Evolutionary conservation across 192 early-diverging fungal genomes (phyloP).

Genomic region (Lunasporangiospora selenospora): DNA sequence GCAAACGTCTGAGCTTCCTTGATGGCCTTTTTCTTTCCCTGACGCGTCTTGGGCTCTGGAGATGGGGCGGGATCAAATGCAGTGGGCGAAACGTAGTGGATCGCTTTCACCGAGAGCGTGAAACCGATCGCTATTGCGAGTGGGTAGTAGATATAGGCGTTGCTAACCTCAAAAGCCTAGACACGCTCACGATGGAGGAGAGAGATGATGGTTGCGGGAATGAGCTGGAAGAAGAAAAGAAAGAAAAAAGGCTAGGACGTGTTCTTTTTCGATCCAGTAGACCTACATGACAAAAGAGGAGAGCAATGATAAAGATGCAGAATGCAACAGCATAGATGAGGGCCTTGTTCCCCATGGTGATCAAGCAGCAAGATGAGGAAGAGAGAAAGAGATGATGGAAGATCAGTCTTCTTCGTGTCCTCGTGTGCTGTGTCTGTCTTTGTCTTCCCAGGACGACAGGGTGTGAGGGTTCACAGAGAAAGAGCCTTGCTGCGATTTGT

Average conservation of each 20-base stretch:
- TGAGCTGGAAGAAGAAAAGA: too few species aligned
- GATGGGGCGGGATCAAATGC: slow-evolving; percentile 35
- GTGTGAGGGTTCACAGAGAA: too few species aligned
- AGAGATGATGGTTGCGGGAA: not conserved
- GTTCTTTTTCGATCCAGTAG: not conserved
- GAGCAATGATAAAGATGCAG: slow-evolving; percentile 24
- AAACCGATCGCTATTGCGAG: slow-evolving; percentile 25
- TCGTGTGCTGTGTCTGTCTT: too few species aligned
- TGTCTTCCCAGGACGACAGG: too few species aligned
- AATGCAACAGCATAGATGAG: slow-evolving; percentile 20
- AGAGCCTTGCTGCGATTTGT: too few species aligned
- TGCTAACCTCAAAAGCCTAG: slow-evolving; percentile 33
- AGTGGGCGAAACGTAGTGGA: slow-evolving; percentile 24
- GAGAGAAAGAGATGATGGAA: not conserved
- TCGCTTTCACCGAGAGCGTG: slow-evolving; percentile 19
- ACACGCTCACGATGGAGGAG: too few species aligned
- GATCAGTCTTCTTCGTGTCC: too few species aligned
- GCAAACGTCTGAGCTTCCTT: slow-evolving; percentile 28
- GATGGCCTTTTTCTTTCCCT: slow-evolving; percentile 42
- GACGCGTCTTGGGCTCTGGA: slow-evolving; percentile 27
- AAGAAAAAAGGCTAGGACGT: not conserved
- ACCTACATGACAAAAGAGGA: slow-evolving; percentile 43
- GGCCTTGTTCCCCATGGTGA: slow-evolving; percentile 27
- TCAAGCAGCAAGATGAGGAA: not conserved
- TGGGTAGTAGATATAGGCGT: slow-evolving; percentile 33